Base-by-base conservation (phyloP, 1,284 basidiomycete genomes). In the Ceratobasidium sp. region DNA sequence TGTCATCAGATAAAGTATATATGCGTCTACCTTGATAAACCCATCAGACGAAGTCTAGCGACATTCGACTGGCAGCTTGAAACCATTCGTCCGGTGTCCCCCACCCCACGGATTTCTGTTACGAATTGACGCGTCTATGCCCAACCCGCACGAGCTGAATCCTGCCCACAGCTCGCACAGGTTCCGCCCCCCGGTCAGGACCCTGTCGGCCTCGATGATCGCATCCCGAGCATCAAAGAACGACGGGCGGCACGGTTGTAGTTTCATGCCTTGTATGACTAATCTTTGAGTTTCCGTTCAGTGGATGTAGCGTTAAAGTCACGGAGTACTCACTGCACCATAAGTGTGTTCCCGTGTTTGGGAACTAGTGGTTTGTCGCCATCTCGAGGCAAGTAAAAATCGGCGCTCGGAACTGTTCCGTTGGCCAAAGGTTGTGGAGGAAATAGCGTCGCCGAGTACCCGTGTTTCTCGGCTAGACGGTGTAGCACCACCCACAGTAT, bases 211-310 rank as follows among this genome's bases (percentile, higher is more conserved):
- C 82, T 95, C 91, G 81, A 99, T 90, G 84, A 99, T 97, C 23
- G 96, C 96, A 84, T 96, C 93, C 78, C 97, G 91, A 13, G 96
- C 94, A 80, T 96, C 92, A 82, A 97, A 94, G 93, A 98, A 98
- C 76, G 89, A 89, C 6, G 96, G 97, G 74, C 93, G 89, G 86
- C 97, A 99, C 4, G 93, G 92, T 85, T 98, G 96, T 59, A 97
- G 87, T 89, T 98, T 99, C 95, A 99, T 96, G 9, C 89, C 96
- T 83, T 93, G 92, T 61, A 98, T 81, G 66, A 98, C 92, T 65
- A 98, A 91, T 79, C 88, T 88, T 78, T 26, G 10, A 26, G 20
- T 44, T 40, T 20, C 28, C 64, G 23, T 44, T 40, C 23, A 50
- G 65, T 75, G 64, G 73, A 20, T 50, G 50, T 9, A 13, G 23